A percentile compares a stretch with the other conserved stretches of the same genome.
phyloP scores from a whole-genome alignment of 495 filamentous ascomycete genomes.

The Tuber melanosporum region DNA sequence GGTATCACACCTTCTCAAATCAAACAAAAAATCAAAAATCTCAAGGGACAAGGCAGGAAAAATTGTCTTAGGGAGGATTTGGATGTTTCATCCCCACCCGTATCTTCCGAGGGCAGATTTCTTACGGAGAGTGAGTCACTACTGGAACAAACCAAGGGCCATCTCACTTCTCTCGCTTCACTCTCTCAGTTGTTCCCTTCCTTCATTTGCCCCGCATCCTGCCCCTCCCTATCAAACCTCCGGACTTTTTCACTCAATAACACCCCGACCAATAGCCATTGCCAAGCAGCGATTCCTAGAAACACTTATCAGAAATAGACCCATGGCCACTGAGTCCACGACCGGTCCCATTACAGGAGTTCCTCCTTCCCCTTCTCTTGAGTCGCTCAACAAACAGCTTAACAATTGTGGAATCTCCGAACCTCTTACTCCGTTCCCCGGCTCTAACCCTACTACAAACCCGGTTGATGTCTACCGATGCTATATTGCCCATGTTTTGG shows the following conservation, averaged over 20 bases:
- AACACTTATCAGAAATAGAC: not conserved
- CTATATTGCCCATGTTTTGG: conserved; percentile 68
- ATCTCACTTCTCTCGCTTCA: not conserved
- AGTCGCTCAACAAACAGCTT: conserved; percentile 38
- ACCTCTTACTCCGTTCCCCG: conserved; percentile 46
- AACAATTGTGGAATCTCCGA: conserved; percentile 41
- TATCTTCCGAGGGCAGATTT: not conserved
- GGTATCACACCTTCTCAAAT: no score
- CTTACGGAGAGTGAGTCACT: not conserved
- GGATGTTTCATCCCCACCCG: not conserved
- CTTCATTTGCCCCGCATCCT: not conserved
- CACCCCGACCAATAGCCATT: not conserved
- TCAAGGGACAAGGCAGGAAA: not conserved
- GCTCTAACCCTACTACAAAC: conserved; percentile 64
- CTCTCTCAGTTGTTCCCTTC: not conserved
- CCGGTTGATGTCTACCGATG: conserved; percentile 81
- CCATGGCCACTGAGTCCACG: not conserved
- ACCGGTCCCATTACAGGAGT: conserved; percentile 14
- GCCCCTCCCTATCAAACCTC: not conserved
- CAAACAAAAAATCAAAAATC: not conserved
- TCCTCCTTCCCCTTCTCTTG: conserved; percentile 30
- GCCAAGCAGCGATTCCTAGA: not conserved
- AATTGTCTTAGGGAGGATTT: not conserved
- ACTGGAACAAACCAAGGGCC: not conserved
- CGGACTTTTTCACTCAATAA: not conserved